Conservation (phyloP, 768 basidiomycete species). For the Plicaturopsis crispa region DNA sequence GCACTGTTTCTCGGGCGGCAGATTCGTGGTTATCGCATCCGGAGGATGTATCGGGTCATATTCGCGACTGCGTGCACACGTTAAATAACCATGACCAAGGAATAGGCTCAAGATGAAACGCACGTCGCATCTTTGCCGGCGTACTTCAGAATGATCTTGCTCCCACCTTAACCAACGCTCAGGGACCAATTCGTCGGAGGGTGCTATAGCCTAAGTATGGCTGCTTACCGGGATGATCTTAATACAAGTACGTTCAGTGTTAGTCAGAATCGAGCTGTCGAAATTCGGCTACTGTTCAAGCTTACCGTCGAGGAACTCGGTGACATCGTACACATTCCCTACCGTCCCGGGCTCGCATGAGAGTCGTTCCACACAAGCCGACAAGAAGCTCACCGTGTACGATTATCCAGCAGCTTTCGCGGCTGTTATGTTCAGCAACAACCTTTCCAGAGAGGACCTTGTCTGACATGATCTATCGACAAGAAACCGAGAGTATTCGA, state of each 20-base stretch:
- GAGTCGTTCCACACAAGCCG: too few species aligned
- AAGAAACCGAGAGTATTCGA: too few species aligned
- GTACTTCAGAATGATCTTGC: conserved; percentile 80
- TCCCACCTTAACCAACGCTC: too few species aligned
- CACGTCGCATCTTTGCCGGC: conserved; percentile 88
- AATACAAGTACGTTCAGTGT: neutral
- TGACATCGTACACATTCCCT: conserved; percentile 77
- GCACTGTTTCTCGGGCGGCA: conserved; percentile 82
- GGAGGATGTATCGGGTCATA: conserved; percentile 90
- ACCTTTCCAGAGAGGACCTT: conserved; percentile 35
- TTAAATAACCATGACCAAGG: conserved; percentile 2
- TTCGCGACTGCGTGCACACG: conserved; percentile 41
- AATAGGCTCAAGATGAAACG: conserved; percentile 19
- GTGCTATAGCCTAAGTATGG: neutral
- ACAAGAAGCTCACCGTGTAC: conserved; percentile 65
- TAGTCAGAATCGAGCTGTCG: neutral
- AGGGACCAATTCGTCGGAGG: conserved; percentile 10
- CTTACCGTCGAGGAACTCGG: conserved; percentile 66
- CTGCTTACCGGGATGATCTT: conserved; percentile 56
- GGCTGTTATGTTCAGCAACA: conserved; percentile 46
- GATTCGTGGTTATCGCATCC: conserved; percentile 66
- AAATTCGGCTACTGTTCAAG: neutral
- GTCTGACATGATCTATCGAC: too few species aligned
- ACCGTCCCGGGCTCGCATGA: too few species aligned
- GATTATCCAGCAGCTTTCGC: conserved; percentile 76